These are phyloP conservation scores for Aspergillus tubingensis DNA, from an alignment of 2,329 filamentous ascomycete genomes.

Conservation along the genomic window DNA sequence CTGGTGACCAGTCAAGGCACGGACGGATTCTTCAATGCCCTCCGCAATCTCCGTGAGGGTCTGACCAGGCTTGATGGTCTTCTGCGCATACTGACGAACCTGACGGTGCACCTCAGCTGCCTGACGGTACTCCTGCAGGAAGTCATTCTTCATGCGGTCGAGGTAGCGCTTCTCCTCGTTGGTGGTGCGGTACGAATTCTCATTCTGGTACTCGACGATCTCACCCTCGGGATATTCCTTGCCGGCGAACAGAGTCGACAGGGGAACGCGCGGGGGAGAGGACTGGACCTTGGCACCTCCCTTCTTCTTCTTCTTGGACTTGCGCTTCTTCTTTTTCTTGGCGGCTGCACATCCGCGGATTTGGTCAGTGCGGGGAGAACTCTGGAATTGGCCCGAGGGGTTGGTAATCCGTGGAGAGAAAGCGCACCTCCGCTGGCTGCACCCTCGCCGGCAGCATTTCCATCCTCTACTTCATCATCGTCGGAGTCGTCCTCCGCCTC, in stretches of 20 bases:
- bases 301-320: slow-evolving; percentile 70
- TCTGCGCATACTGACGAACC: slow-evolving; percentile 79
- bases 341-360: slow-evolving; percentile 33
- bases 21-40: slow-evolving; percentile 81
- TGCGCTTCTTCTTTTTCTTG: slow-evolving; percentile 86
- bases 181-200: slow-evolving; percentile 77
- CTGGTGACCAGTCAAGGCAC: slow-evolving; percentile 72
- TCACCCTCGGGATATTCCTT: slow-evolving; percentile 74
- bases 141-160: slow-evolving; percentile 77
- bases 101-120: slow-evolving; percentile 88
- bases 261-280: slow-evolving; percentile 71
- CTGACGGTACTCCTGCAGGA: slow-evolving; percentile 77
- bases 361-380: slow-evolving; percentile 9
- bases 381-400: background rate
- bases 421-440: slow-evolving; percentile 40
- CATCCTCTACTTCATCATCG: slow-evolving; percentile 53
- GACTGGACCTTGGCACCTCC: slow-evolving; percentile 67
- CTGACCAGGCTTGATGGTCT: slow-evolving; percentile 78
- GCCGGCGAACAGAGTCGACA: slow-evolving; percentile 73
- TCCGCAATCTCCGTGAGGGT: slow-evolving; percentile 79
- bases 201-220: slow-evolving; percentile 74
- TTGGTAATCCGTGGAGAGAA: background rate
- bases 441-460: slow-evolving; percentile 43
- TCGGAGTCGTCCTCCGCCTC: slow-evolving; percentile 58
- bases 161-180: slow-evolving; percentile 82